phyloP scores from a whole-genome alignment of 257 asterid species.

The Haberlea rhodopensis region DNA sequence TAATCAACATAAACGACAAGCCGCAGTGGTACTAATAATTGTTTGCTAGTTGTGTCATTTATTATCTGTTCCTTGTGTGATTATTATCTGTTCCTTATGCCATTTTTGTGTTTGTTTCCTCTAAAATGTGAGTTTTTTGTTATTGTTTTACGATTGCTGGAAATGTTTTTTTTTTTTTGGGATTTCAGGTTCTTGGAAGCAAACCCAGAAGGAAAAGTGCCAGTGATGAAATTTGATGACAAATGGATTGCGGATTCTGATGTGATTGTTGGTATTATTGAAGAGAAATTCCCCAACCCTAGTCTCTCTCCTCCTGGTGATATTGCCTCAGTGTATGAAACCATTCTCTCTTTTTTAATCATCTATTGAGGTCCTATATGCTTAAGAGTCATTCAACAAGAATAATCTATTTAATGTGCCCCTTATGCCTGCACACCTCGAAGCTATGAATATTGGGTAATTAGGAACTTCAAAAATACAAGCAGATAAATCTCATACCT shows the following conservation, averaged over 20 bases:
- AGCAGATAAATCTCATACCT: neutral
- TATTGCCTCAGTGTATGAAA: slow-evolving; percentile 57
- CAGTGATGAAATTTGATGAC: slow-evolving; percentile 64
- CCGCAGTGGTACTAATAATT: slow-evolving; percentile 56
- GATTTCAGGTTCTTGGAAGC: slow-evolving; percentile 59
- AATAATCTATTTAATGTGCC: neutral
- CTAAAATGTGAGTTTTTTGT: neutral
- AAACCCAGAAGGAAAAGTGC: slow-evolving; percentile 80
- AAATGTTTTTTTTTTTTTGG: neutral
- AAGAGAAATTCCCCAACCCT: slow-evolving; percentile 73
- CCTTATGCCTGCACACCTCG: neutral
- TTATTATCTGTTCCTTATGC: neutral
- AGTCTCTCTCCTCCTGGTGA: slow-evolving; percentile 61
- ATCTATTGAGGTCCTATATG: neutral
- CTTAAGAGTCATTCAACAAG: neutral
- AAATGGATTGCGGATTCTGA: slow-evolving; percentile 82
- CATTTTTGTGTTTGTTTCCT: neutral
- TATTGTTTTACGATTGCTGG: neutral
- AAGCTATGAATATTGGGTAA: no score
- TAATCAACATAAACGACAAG: slow-evolving; percentile 53
- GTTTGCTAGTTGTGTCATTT: neutral
- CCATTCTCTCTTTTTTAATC: slow-evolving; percentile 10
- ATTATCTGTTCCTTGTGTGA: neutral
- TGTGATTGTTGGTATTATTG: slow-evolving; percentile 65
- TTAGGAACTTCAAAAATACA: neutral